phyloP scores from a whole-genome alignment of 2,329 filamentous ascomycete genomes.

The Sclerotinia minor region DNA sequence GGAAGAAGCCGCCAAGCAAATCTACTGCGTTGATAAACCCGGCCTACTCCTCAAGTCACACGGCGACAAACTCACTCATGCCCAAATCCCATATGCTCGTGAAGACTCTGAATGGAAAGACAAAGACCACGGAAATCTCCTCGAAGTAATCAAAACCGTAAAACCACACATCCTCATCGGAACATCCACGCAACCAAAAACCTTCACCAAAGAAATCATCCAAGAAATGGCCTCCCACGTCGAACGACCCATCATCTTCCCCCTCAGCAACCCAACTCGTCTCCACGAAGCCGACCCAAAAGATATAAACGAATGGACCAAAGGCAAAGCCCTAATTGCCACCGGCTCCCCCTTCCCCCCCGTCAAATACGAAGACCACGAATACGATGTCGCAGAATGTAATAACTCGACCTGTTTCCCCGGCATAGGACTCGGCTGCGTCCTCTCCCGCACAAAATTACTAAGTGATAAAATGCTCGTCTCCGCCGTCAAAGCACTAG shows the following conservation, averaged over 20 bases:
- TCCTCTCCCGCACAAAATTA: slow-evolving; percentile 66
- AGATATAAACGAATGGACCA: slow-evolving; percentile 76
- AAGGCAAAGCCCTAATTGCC: slow-evolving; percentile 74
- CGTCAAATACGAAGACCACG: slow-evolving; percentile 58
- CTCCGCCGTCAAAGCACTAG: slow-evolving; percentile 72
- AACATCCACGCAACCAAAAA: slow-evolving; percentile 73
- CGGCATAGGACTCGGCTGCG: slow-evolving; percentile 77
- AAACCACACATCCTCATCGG: slow-evolving; percentile 82
- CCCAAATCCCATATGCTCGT: slow-evolving; percentile 68
- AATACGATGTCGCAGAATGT: slow-evolving; percentile 69
- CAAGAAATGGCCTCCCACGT: slow-evolving; percentile 74
- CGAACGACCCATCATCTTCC: slow-evolving; percentile 73
- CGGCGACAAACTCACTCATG: slow-evolving; percentile 60
- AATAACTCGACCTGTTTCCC: slow-evolving; percentile 88
- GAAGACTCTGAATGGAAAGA: slow-evolving; percentile 63
- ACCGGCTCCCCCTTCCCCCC: slow-evolving; percentile 82
- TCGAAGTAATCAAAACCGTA: slow-evolving; percentile 66
- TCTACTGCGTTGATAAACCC: slow-evolving; percentile 76
- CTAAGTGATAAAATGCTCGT: slow-evolving; percentile 80
- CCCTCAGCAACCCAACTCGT: slow-evolving; percentile 80
- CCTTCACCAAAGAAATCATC: slow-evolving; percentile 74
- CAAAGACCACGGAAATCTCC: slow-evolving; percentile 57
- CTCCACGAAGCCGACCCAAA: slow-evolving; percentile 79
- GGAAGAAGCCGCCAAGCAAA: slow-evolving; percentile 71
- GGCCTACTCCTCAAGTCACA: slow-evolving; percentile 69